phyloP scores from a whole-genome alignment of 257 asterid species.

The Echium plantagineum region DNA sequence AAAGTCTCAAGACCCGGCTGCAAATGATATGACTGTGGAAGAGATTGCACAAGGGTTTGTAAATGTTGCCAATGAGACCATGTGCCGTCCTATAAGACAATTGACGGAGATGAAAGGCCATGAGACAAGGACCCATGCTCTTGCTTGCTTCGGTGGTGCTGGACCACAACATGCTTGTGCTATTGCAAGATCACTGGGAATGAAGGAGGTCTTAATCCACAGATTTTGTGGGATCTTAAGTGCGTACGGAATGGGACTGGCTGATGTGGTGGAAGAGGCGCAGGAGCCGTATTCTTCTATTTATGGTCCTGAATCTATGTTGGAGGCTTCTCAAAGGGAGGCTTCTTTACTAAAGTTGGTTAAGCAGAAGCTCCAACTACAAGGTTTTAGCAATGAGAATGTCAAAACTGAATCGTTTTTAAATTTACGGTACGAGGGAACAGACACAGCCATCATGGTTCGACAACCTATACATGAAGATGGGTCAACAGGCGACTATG shows the following conservation, averaged over 20 bases:
- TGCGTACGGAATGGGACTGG: constrained; percentile 98
- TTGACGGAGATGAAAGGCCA: constrained; percentile 98
- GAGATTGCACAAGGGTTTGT: constrained; percentile 87
- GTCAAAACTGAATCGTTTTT: constrained; percentile 64
- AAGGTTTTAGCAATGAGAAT: constrained; percentile 69
- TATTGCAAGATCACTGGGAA: constrained; percentile 89
- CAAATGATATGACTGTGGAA: constrained; percentile 81
- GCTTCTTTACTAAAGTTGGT: constrained; percentile 44
- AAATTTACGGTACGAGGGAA: constrained; percentile 90
- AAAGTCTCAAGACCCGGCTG: constrained; percentile 52
- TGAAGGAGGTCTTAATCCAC: constrained; percentile 87
- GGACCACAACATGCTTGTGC: constrained; percentile 99
- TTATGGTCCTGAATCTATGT: constrained; percentile 57
- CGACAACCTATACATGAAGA: constrained; percentile 34
- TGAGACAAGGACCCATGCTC: constrained; percentile 81
- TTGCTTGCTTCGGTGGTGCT: constrained; percentile 98
- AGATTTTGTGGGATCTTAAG: constrained; percentile 90
- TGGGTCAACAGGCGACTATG: constrained; percentile 70
- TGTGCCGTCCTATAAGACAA: constrained; percentile 95
- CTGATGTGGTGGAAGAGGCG: constrained; percentile 91
- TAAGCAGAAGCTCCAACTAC: constrained; percentile 48
- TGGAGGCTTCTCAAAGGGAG: constrained; percentile 60
- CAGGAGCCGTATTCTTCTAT: constrained; percentile 86
- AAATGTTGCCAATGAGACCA: constrained; percentile 89
- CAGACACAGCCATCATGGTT: constrained; percentile 91